Evolutionary conservation across 352 stramenopile species (phyloP), one percentile per base, ranked within the genome.

Genomic region (Elongisporangium undulatum): DNA sequence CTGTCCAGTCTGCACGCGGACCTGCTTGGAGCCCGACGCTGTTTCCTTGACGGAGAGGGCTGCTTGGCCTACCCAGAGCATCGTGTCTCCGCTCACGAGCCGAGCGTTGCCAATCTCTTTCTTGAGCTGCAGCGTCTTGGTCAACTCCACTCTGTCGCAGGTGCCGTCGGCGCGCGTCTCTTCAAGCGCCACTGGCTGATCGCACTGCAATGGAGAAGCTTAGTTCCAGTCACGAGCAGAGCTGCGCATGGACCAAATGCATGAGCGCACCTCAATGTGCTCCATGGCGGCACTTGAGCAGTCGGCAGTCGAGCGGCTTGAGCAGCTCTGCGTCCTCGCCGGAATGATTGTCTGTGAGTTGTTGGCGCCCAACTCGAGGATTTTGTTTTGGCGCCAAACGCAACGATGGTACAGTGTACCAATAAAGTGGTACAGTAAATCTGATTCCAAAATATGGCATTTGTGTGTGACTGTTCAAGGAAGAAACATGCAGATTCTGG

Each of bases 21-120:
- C 75, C 21, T 79, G 74, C 34, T 73, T 73, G 17, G 66, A 66
- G 29, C 62, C 63, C 19, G 10, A 22, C 6, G 61, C 70, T n/a
- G 69, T 63, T 41, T 88, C 77, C 34, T 76, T 75, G 58, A 74
- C 69, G 8, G 79, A 72, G 24, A 94, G 49, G 13, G 71, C 58
- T n/a, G 70, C 68, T 23, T 78, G 67, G 0, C 71, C 74, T 4
- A 92, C 79, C 81, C 83, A 94, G 24, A 94, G 58, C 66, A 92
- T 76, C 2, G 62, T 61, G 51, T 92, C 85, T 19, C 77, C 81
- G 39, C 79, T 88, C 13, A 92, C 85, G 7, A 94, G 67, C 0
- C 85, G 80, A 56, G 85, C 85, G 23, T 94, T 94, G 22, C 83
- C 82, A 19, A 92, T 62, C 57, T 94, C 85, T 59, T 92, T 92